Evolutionary conservation across 2,329 filamentous ascomycete genomes (phyloP).

Genomic region (Eurotiales sp.): DNA sequence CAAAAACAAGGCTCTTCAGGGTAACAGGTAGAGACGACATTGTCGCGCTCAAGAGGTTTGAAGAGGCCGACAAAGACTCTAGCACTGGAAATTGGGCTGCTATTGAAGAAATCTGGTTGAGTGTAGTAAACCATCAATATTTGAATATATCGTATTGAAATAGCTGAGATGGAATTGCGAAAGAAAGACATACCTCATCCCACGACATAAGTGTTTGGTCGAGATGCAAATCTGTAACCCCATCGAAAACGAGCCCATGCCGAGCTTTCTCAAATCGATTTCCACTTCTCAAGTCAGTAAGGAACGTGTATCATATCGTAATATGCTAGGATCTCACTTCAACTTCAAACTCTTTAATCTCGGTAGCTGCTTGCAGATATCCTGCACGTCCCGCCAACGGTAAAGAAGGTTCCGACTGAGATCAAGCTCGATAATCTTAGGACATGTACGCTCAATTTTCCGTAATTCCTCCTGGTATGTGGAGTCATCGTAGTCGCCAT

Average conservation of each 20-base stretch:
- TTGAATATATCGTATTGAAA: constrained; percentile 11
- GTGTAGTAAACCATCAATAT: constrained; percentile 16
- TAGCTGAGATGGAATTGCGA: not conserved
- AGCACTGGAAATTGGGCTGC: constrained; percentile 33
- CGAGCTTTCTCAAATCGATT: constrained; percentile 59
- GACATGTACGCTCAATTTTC: constrained; percentile 55
- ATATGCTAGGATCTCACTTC: constrained; percentile 53
- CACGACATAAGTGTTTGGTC: constrained; percentile 66
- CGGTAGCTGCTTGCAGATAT: constrained; percentile 68
- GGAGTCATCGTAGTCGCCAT: constrained; percentile 15
- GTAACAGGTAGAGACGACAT: constrained; percentile 27
- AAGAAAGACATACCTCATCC: constrained; percentile 50
- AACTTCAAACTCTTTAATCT: constrained; percentile 63
- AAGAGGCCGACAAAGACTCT: constrained; percentile 31
- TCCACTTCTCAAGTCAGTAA: constrained; percentile 50
- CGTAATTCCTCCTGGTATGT: constrained; percentile 26
- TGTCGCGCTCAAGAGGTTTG: constrained; percentile 33
- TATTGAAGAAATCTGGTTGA: constrained; percentile 31
- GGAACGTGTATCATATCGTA: not conserved
- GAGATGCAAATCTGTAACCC: constrained; percentile 59
- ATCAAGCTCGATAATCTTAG: constrained; percentile 69
- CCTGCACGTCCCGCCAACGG: constrained; percentile 60
- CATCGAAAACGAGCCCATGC: constrained; percentile 42
- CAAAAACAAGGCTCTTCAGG: constrained; percentile 47
- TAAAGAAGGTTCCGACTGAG: constrained; percentile 80